phyloP scores from a whole-genome alignment of 768 basidiomycete species.

The Trametes cinnabarina region DNA sequence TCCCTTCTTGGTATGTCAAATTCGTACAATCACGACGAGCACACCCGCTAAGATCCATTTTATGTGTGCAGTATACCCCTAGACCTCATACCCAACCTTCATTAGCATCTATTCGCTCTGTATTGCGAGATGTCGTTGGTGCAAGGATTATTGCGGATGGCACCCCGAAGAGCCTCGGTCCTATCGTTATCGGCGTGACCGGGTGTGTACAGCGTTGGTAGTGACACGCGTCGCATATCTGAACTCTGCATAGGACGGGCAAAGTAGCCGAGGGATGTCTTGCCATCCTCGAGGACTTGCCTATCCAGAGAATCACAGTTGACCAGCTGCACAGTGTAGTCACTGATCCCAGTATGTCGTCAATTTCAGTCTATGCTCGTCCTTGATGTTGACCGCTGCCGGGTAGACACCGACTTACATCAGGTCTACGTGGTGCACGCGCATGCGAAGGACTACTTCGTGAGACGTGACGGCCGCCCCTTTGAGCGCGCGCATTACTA shows the following conservation, averaged over 20 bases:
- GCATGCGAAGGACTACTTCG: constrained; percentile 66
- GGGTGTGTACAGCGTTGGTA: constrained; percentile 48
- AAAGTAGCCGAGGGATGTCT: constrained; percentile 80
- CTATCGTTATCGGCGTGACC: constrained; percentile 78
- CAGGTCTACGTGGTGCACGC: constrained; percentile 82
- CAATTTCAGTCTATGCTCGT: not conserved
- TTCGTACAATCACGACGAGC: not conserved
- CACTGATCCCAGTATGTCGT: constrained; percentile 44
- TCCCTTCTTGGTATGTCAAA: constrained; percentile 69
- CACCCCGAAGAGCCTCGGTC: constrained; percentile 64
- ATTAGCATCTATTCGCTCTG: constrained; percentile 49
- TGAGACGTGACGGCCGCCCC: constrained; percentile 48
- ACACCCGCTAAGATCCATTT: too few species aligned
- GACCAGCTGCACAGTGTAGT: constrained; percentile 59
- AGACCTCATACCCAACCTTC: constrained; percentile 74
- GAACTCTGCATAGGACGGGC: constrained; percentile 51
- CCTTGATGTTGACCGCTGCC: not conserved
- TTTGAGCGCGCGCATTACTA: constrained; percentile 77
- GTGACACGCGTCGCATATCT: not conserved
- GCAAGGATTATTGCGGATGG: constrained; percentile 52
- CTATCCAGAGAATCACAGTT: constrained; percentile 54
- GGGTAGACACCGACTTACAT: constrained; percentile 50
- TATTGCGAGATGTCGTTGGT: constrained; percentile 56
- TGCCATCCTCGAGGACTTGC: constrained; percentile 69
- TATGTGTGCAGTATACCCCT: constrained; percentile 57